phyloP scores from a whole-genome alignment of 148 eudicot genomes.

The Rhododendron kiyosumense region DNA sequence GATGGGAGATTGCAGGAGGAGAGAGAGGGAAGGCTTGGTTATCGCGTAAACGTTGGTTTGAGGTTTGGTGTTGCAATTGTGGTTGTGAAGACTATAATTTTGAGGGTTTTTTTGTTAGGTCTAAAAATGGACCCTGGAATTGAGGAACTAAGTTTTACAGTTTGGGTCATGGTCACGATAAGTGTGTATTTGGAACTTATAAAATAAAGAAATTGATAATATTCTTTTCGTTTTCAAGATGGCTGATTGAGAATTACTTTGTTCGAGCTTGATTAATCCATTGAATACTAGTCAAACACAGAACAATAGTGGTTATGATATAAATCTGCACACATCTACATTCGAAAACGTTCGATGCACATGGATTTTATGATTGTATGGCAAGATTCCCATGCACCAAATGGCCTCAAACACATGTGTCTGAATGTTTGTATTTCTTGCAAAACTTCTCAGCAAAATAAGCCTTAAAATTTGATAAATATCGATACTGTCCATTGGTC shows the following conservation, averaged over 20 bases:
- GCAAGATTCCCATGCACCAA: too few relatives aligned
- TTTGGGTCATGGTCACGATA: neutral
- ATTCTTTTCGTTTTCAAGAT: neutral
- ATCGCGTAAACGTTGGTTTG: neutral
- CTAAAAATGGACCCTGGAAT: conserved; percentile 2
- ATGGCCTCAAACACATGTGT: too few relatives aligned
- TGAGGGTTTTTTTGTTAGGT: neutral
- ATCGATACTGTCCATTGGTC: too few relatives aligned
- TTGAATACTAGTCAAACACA: too few relatives aligned
- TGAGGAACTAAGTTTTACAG: neutral
- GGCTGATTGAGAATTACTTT: neutral
- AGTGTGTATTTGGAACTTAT: neutral
- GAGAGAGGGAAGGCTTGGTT: neutral
- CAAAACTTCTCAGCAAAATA: too few relatives aligned
- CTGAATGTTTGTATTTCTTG: too few relatives aligned
- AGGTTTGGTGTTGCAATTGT: neutral
- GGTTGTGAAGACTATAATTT: neutral
- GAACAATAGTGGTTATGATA: too few relatives aligned
- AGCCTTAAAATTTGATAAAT: too few relatives aligned
- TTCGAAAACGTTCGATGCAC: too few relatives aligned
- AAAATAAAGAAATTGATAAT: neutral
- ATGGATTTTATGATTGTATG: too few relatives aligned
- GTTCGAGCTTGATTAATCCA: neutral
- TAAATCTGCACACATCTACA: too few relatives aligned
- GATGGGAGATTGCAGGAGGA: conserved; percentile 33